A percentile compares a stretch with the other conserved stretches of the same genome.
Evolutionary conservation across 257 asterid genomes (phyloP).

Genomic region (Solanum microdontum): DNA sequence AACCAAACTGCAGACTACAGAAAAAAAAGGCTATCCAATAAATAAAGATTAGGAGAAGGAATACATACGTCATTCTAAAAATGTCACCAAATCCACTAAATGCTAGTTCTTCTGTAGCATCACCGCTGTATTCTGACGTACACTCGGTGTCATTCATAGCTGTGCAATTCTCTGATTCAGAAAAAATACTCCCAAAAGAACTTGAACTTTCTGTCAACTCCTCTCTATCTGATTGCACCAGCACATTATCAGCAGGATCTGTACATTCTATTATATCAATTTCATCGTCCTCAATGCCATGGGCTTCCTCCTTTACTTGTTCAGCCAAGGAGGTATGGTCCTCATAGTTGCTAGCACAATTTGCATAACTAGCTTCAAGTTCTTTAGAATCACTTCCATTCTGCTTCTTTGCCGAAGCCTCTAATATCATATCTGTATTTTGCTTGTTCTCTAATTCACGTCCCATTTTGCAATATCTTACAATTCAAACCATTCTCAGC

Average conservation of each 20-base stretch:
- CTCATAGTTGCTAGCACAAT: neutral
- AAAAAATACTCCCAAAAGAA: constrained; percentile 4
- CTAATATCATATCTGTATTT: neutral
- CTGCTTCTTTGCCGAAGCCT: neutral
- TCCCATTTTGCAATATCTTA: constrained; percentile 12
- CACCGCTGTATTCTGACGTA: neutral
- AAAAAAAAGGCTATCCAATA: neutral
- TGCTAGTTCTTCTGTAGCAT: neutral
- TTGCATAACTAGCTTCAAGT: neutral
- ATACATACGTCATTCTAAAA: constrained; percentile 1
- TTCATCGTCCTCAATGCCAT: neutral
- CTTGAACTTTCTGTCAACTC: constrained; percentile 6
- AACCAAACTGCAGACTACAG: neutral
- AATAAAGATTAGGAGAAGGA: neutral
- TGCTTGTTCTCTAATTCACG: constrained; percentile 4
- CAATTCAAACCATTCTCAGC: neutral
- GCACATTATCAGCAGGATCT: neutral
- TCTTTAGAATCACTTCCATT: neutral
- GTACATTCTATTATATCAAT: constrained; percentile 1
- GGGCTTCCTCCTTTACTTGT: neutral
- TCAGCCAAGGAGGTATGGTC: neutral
- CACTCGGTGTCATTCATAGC: neutral
- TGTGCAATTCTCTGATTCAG: neutral
- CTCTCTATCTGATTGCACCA: neutral
- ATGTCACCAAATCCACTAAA: constrained; percentile 1